Evolutionary conservation across 2,329 filamentous ascomycete genomes (phyloP), one percentile per base, ranked within the genome.

Genomic region (Penicillium sp.): DNA sequence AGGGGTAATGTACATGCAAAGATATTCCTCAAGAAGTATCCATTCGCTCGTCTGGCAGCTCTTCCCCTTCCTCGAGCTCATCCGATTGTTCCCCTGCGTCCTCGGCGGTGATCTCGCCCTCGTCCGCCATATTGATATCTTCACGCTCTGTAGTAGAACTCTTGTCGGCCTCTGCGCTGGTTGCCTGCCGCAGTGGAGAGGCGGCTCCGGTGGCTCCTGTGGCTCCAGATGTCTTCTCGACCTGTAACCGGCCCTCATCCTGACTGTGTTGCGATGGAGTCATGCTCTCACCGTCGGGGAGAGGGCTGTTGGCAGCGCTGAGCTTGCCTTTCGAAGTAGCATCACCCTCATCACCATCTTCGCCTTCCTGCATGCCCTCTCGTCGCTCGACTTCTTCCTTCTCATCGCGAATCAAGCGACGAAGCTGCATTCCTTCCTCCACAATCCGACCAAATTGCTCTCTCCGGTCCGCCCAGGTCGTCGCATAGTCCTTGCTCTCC

Each of bases 361-460:
- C 82, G 4, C 78, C 82, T 61, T 83, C 88, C 50, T 87, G 88
- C 64, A 92, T 92, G 33, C 91, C 92, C 75, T 96, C 92, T 55
- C 92, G 85, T 43, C 91, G 83, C 77, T 96, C 92, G 0, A 95
- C 91, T 77, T 96, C 92, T 74, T 96, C 93, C 78, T 96, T 96
- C 81, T 97, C 94, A 70, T 96, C 93, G 60, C 92, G 87, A 70
- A 98, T 96, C 73, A 96, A 83, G 50, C 91, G 84, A 58, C 93
- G 82, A 74, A 98, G 83, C 63, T 91, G 83, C 85, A 90, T 90
- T n/a, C 92, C 92, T 79, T 97, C 94, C 60, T 93, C 90, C 72
- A 96, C 90, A 69, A 98, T 93, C 56, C 87, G 85, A 58, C 89
- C 90, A 75, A 97, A 96, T 76, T 96, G 92, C 67, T 92, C 90